Conservation (phyloP, 1,139 yeast species). For the Suhomyces terraborum region DNA sequence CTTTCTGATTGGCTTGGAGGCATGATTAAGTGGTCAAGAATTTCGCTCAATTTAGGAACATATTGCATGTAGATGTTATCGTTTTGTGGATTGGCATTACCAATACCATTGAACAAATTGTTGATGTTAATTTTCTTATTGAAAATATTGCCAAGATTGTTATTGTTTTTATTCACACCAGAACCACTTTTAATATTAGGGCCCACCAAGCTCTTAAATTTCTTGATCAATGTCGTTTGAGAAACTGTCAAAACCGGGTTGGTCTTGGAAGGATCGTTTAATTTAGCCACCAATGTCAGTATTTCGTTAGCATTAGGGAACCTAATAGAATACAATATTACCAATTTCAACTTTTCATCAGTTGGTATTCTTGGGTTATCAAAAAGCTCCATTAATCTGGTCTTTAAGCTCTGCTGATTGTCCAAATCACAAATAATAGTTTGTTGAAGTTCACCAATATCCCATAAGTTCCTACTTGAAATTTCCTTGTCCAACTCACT, state of each 20-base stretch:
- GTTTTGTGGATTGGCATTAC: slow-evolving; percentile 27
- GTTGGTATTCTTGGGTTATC: slow-evolving; percentile 30
- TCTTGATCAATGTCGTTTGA: slow-evolving; percentile 36
- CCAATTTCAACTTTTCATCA: slow-evolving; percentile 47
- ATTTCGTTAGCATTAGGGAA: slow-evolving; percentile 42
- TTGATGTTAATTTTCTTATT: slow-evolving; percentile 29
- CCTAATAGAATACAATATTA: slow-evolving; percentile 71
- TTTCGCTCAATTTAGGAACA: slow-evolving; percentile 65
- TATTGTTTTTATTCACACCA: slow-evolving; percentile 13
- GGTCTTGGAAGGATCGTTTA: slow-evolving; percentile 32
- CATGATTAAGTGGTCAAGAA: slow-evolving; percentile 28
- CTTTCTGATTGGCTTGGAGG: slow-evolving; percentile 15
- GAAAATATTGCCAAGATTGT: slow-evolving; percentile 29
- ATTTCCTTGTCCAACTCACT: slow-evolving; percentile 80
- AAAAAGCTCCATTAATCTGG: slow-evolving; percentile 30
- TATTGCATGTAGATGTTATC: slow-evolving; percentile 67
- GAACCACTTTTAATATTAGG: slow-evolving; percentile 8
- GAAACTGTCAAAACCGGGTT: slow-evolving; percentile 35
- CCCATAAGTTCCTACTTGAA: slow-evolving; percentile 66
- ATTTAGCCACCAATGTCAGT: slow-evolving; percentile 27
- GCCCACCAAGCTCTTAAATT: slow-evolving; percentile 27
- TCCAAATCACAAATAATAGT: slow-evolving; percentile 67
- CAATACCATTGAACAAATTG: slow-evolving; percentile 28
- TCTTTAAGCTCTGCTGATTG: slow-evolving; percentile 30
- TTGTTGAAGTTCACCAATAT: slow-evolving; percentile 88